Conservation (phyloP, 163 green algal genomes). For the Chloromonas sp. region DNA sequence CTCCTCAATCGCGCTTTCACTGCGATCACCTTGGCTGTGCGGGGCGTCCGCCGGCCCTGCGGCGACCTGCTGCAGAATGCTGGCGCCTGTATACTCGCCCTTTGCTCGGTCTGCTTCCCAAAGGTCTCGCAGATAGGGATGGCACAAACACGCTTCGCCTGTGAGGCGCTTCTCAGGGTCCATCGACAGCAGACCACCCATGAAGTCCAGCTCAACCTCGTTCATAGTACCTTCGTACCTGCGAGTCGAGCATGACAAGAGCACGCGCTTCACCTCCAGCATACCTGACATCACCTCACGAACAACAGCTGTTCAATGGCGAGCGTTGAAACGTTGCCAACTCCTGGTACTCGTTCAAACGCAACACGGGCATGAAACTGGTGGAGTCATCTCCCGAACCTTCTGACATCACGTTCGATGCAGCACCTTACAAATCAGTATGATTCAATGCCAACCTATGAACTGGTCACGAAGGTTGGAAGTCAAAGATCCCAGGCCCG, state of each 20-base stretch:
- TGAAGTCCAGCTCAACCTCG: slow-evolving; percentile 48
- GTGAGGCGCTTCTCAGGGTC: slow-evolving; percentile 43
- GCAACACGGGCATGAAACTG: background rate
- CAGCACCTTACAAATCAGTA: no score
- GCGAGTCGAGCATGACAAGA: background rate
- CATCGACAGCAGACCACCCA: slow-evolving; percentile 44
- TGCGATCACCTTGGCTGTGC: no score
- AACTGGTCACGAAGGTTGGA: background rate
- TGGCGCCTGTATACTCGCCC: background rate
- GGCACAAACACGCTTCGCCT: slow-evolving; percentile 33
- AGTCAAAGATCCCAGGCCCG: background rate
- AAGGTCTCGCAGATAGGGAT: slow-evolving; percentile 46
- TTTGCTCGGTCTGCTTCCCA: background rate
- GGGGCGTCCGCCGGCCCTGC: no score
- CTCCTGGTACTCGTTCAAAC: background rate
- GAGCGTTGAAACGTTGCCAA: background rate
- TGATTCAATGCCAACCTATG: no score
- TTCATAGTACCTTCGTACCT: slow-evolving; percentile 41
- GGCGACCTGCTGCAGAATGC: background rate
- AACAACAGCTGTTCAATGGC: background rate
- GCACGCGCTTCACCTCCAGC: background rate
- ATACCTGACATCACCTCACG: background rate
- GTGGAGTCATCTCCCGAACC: background rate
- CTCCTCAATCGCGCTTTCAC: no score
- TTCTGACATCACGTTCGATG: no score